Percentiles rank a stretch among this genome's conserved stretches.
Evolutionary conservation across 1,284 basidiomycete genomes (phyloP).

Genomic region (Microbotryomycetes sp.): DNA sequence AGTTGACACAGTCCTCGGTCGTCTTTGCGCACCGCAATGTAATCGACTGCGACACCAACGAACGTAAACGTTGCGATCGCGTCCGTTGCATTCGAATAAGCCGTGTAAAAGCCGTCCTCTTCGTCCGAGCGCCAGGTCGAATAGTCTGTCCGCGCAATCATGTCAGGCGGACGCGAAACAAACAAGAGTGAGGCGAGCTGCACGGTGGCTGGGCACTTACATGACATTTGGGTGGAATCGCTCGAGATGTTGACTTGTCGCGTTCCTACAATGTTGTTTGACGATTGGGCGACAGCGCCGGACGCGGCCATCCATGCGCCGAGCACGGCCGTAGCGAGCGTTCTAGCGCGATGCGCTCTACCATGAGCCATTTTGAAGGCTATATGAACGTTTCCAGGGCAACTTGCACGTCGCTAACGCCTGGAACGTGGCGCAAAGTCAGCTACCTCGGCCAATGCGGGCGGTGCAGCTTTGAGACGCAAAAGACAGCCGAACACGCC

Average conservation of each 20-base stretch:
- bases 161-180: background rate
- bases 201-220: constrained; percentile 2
- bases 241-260: constrained; percentile 19
- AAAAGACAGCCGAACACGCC: background rate
- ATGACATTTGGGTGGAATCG: constrained; percentile 23
- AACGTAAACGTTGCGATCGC: constrained; percentile 28
- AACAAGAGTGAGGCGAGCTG: background rate
- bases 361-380: background rate
- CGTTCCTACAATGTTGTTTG: constrained; percentile 9
- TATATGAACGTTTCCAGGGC: background rate
- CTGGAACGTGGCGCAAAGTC: background rate
- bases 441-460: too few relatives aligned
- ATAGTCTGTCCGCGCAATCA: background rate
- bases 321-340: background rate
- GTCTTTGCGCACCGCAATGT: constrained; percentile 14
- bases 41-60: constrained; percentile 17
- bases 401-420: background rate
- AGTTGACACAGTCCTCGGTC: constrained; percentile 26
- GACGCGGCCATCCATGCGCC: background rate
- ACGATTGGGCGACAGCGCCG: background rate
- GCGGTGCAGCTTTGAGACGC: too few relatives aligned
- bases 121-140: constrained; percentile 20
- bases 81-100: constrained; percentile 23
- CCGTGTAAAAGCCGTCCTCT: constrained; percentile 2
- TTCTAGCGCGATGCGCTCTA: background rate